phyloP scores from a whole-genome alignment of 2,329 filamentous ascomycete genomes.

The Botryosphaeria dothidea region DNA sequence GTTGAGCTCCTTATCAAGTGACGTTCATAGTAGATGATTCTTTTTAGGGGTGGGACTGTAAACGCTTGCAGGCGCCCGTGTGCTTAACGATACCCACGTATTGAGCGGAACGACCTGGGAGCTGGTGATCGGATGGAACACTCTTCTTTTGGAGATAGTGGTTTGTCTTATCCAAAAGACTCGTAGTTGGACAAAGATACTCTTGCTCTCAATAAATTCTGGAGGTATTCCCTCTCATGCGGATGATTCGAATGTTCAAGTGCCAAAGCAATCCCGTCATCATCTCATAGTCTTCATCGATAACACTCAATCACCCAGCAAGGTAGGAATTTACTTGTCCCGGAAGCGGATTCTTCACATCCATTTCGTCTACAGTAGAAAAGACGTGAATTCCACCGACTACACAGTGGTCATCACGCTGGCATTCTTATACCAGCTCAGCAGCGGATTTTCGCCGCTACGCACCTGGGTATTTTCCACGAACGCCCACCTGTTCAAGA shows the following conservation, averaged over 20 bases:
- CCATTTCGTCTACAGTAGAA: neutral
- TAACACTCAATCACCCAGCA: neutral
- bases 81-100: constrained; percentile 11
- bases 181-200: too few relatives aligned
- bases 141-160: too few relatives aligned
- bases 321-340: neutral
- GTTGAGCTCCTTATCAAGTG: neutral
- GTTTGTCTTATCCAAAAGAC: neutral
- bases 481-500: constrained; percentile 86
- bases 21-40: neutral
- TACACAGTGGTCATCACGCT: constrained; percentile 87
- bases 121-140: neutral
- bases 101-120: constrained; percentile 1
- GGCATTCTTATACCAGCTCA: constrained; percentile 94
- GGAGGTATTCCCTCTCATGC: too few relatives aligned
- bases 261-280: too few relatives aligned
- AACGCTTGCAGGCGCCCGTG: neutral
- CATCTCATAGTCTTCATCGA: too few relatives aligned
- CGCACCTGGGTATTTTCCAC: constrained; percentile 85
- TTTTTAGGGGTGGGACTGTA: neutral
- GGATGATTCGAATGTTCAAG: too few relatives aligned
- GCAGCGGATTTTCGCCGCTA: constrained; percentile 88
- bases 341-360: neutral
- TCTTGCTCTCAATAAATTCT: too few relatives aligned
- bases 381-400: constrained; percentile 17